Evolutionary conservation across 768 basidiomycete genomes (phyloP).

Genomic region (Mycena crocata): DNA sequence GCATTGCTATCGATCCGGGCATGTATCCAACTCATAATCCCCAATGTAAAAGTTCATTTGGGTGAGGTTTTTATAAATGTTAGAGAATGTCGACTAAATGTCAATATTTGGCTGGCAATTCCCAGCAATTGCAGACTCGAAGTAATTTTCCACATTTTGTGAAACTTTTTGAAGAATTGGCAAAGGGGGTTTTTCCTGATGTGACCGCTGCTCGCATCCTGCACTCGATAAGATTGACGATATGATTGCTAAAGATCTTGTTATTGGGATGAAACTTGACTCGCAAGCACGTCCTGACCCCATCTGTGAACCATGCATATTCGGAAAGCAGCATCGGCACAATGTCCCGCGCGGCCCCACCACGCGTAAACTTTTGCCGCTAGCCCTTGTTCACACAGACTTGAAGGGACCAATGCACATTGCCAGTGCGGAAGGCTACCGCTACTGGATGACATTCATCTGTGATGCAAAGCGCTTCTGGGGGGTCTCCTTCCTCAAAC

Average conservation of each 20-base stretch:
- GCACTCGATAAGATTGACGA: slow-evolving; percentile 35
- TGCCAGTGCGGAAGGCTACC: slow-evolving; percentile 26
- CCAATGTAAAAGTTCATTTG: too few species aligned
- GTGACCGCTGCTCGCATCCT: slow-evolving; percentile 42
- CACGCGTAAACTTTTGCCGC: neutral
- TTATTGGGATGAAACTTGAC: slow-evolving; percentile 39
- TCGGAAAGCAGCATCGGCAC: slow-evolving; percentile 40
- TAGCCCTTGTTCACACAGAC: slow-evolving; percentile 31
- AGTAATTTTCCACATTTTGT: too few species aligned
- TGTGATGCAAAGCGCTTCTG: slow-evolving; percentile 34
- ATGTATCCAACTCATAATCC: too few species aligned
- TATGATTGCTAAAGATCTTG: slow-evolving; percentile 30
- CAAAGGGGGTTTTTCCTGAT: too few species aligned
- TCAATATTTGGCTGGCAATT: too few species aligned
- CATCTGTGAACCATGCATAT: slow-evolving; percentile 48
- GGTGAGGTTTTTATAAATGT: too few species aligned
- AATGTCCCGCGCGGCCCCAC: slow-evolving; percentile 28
- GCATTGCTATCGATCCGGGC: too few species aligned
- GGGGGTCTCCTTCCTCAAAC: slow-evolving; percentile 23
- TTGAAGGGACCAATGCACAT: slow-evolving; percentile 38
- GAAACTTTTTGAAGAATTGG: too few species aligned
- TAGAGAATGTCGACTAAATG: too few species aligned
- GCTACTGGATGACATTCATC: slow-evolving; percentile 40
- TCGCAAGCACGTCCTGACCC: slow-evolving; percentile 36
- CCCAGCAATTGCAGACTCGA: too few species aligned